Base-by-base conservation (phyloP, 2,329 filamentous ascomycete species). In the Knufia fluminis region DNA sequence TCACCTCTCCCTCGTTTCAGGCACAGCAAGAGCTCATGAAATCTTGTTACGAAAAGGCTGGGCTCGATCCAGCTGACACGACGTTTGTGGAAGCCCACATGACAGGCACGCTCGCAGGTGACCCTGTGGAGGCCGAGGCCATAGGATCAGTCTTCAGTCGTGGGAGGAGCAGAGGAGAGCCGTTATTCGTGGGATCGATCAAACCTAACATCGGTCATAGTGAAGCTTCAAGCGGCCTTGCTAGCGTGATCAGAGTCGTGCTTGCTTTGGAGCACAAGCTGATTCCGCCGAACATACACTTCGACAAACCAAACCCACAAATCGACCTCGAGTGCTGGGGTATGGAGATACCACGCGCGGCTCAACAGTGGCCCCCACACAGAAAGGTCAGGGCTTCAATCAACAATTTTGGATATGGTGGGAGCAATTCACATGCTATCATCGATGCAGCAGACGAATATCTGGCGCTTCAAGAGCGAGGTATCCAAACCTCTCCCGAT, bases 51-150 rank as follows among this genome's bases (percentile, higher is more conserved):
- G 46, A 50, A 1, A 57, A 57, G 23, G 67, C 68, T 9, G 67
- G 68, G 2, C 59, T 73, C 3, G 62, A 70, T 48, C 57, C 58
- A 1, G 52, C 60, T 2, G 28, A 49, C 1, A 7, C 14, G 14
- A 59, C 64, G 6, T 73, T 66, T 52, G 70, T 73, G 17, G 69
- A 74, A 48, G 66, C 66, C 2, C 71, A 73, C 52, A 70, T 70
- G 20, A 74, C 72, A 2, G 71, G 70, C 31, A 68, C 65, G 0
- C 57, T 55, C 3, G 62, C 61, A 16, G 66, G 66, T 10, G 65
- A 66, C 48, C 64, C 62, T 0, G 46, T 60, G 1, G 66, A 68
- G 50, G 57, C 61, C 1, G 23, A 46, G 6, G 62, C 62, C 7
- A 59, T 66, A 10, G 38, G 47, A n/a, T 44, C 49, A 6, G 57